Base-by-base conservation (phyloP, 495 filamentous ascomycete species). In the Aspergillus bertholletiae region DNA sequence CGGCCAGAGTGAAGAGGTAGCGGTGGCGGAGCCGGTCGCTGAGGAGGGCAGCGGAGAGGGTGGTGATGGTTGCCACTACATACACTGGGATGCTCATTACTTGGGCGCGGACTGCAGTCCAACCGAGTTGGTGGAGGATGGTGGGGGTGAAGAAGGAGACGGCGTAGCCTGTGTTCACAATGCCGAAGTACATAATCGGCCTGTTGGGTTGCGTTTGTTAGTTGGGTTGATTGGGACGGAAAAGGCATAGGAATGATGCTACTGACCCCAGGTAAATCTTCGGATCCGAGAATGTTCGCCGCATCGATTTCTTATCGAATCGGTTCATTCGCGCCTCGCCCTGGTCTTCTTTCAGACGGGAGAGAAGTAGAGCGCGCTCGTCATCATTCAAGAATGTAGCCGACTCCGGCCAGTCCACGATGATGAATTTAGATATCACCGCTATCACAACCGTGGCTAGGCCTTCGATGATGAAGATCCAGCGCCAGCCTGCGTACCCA, bases 401-500 rank as follows among this genome's bases (percentile, higher is more conserved):
- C 2, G 62, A 62, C 37, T 79, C 76, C 0, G 84, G 84, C 74
- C 76, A 83, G 61, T 86, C 83, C 9, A 77, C 75, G 7, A 86
- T 77, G 21, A 84, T 32, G 46, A 80, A 82, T 17, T 74, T 74
- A 30, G 79, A 65, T n/a, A 64, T 40, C 13, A 75, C 49, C 5
- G 78, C 78, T 7, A 81, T 32, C 23, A 67, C 55, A 2, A 76
- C 65, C 0, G 85, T 86, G 20, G 71, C 61, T 5, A 77, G 61
- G 9, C 83, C 84, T 68, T 88, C 86, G 44, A 88, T 69, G 54
- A 88, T 85, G 62, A 87, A 88, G 41, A 88, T 87, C 84, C 84
- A 87, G n/a, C 71, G 64, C 79, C 80, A 65, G 50, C 74, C 72
- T 63, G 67, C 30, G 20, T 66, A 79, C 15, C 81, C 79, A 7